These are phyloP conservation scores for Polygonum maritimum DNA, from an alignment of 148 eudicot species.

Conservation along the genomic window DNA sequence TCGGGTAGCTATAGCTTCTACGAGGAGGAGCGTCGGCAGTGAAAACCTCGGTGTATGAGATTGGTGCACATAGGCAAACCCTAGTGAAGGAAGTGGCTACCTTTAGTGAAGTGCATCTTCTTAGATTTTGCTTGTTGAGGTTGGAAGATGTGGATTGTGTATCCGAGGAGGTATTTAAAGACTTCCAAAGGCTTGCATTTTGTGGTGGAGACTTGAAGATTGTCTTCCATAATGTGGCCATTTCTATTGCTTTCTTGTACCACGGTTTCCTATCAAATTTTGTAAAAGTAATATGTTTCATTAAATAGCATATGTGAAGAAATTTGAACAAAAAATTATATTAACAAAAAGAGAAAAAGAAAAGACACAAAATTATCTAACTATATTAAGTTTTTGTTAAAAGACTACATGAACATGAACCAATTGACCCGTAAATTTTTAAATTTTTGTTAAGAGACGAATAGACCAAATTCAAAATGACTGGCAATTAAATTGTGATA, in stretches of 20 bases:
- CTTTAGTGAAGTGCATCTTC: constrained; percentile 63
- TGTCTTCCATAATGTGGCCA: constrained; percentile 65
- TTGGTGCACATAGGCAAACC: constrained; percentile 85
- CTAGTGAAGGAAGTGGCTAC: constrained; percentile 76
- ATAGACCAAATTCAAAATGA: background rate
- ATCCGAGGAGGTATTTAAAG: constrained; percentile 30
- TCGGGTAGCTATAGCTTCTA: constrained; percentile 72
- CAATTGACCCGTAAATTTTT: too few species aligned
- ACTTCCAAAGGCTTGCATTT: constrained; percentile 36
- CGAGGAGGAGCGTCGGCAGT: constrained; percentile 57
- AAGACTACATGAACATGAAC: too few species aligned
- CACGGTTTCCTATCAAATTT: constrained; percentile 60
- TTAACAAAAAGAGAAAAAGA: too few species aligned
- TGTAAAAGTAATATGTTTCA: background rate
- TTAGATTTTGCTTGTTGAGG: constrained; percentile 35
- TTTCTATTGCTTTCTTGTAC: constrained; percentile 80
- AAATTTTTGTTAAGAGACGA: background rate
- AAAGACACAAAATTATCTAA: background rate
- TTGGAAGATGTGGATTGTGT: constrained; percentile 23
- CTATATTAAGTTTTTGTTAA: background rate
- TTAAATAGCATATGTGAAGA: background rate
- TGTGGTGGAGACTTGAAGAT: constrained; percentile 42
- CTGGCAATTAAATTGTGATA: background rate
- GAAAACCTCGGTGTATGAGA: constrained; percentile 73
- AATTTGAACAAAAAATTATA: too few species aligned